These are phyloP conservation scores for Perilla frutescens DNA, from an alignment of 257 asterid species.

Conservation along the genomic window DNA sequence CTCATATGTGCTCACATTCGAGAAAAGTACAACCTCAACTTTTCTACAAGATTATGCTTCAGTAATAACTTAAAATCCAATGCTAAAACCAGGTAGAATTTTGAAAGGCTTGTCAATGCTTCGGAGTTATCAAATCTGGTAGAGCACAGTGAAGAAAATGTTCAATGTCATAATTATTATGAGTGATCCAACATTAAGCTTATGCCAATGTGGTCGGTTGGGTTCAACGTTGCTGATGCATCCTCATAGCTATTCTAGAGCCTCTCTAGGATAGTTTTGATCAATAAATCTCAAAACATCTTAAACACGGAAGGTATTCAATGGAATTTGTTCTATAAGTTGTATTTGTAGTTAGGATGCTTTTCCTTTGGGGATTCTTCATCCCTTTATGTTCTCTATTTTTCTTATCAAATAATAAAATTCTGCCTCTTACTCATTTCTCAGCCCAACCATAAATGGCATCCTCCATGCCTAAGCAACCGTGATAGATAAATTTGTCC, in stretches of 20 bases:
- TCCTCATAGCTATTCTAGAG: slow-evolving; percentile 13
- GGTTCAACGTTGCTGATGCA: slow-evolving; percentile 12
- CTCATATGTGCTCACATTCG: slow-evolving; percentile 6
- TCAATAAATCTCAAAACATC: not conserved
- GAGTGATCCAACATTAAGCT: slow-evolving; percentile 18
- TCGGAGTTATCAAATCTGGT: not conserved
- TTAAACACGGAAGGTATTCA: not conserved
- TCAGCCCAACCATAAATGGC: not conserved
- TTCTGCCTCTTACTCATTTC: not conserved
- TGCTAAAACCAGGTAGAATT: slow-evolving; percentile 27
- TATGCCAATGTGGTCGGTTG: slow-evolving; percentile 3
- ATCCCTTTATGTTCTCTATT: not conserved
- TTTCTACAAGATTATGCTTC: slow-evolving; percentile 9
- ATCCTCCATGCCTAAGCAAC: not conserved
- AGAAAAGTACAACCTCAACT: slow-evolving; percentile 15
- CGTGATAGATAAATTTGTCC: slow-evolving; percentile 11
- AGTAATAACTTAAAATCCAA: slow-evolving; percentile 1
- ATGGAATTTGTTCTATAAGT: not conserved
- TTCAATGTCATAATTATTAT: not conserved
- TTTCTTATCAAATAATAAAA: slow-evolving; percentile 20
- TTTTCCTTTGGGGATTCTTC: too few relatives aligned
- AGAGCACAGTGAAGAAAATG: not conserved
- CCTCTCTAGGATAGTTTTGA: slow-evolving; percentile 9
- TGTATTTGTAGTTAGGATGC: not conserved
- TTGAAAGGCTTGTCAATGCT: slow-evolving; percentile 11